phyloP scores from a whole-genome alignment of 352 stramenopile genomes.

The Phytophthora pluvialis region DNA sequence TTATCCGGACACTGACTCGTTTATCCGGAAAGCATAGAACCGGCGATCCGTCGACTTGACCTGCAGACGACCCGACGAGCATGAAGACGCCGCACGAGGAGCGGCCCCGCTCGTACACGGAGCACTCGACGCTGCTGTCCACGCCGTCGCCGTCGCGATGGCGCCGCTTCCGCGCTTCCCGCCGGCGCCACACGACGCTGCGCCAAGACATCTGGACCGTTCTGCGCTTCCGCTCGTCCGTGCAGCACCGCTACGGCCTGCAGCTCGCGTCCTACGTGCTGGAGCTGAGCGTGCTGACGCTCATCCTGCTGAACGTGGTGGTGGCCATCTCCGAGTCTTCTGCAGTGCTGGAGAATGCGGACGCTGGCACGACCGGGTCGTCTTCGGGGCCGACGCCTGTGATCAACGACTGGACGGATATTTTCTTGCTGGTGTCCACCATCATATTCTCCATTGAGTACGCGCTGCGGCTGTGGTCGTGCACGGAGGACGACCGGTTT shows the following conservation, averaged over 20 bases:
- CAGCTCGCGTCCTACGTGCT: conserved; percentile 62
- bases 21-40: conserved; percentile 16
- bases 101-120: conserved; percentile 30
- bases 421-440: conserved; percentile 62
- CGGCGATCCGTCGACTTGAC: conserved; percentile 5
- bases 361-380: conserved; percentile 10
- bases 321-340: conserved; percentile 59
- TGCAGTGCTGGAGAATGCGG: conserved; percentile 9
- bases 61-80: conserved; percentile 4
- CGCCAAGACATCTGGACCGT: conserved; percentile 64
- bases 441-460: conserved; percentile 73
- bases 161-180: conserved; percentile 10
- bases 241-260: conserved; percentile 48
- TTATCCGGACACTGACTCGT: neutral
- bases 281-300: conserved; percentile 54
- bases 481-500: conserved; percentile 63
- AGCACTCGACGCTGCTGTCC: conserved; percentile 41
- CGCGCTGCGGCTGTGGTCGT: conserved; percentile 62
- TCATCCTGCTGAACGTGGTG: conserved; percentile 70
- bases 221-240: conserved; percentile 60
- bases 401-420: conserved; percentile 45
- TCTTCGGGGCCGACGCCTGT: conserved; percentile 3
- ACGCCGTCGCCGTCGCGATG: conserved; percentile 23
- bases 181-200: conserved; percentile 26
- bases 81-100: conserved; percentile 31